Evolutionary conservation across 2,329 filamentous ascomycete species (phyloP).

Genomic region (Metarhizium rileyi): DNA sequence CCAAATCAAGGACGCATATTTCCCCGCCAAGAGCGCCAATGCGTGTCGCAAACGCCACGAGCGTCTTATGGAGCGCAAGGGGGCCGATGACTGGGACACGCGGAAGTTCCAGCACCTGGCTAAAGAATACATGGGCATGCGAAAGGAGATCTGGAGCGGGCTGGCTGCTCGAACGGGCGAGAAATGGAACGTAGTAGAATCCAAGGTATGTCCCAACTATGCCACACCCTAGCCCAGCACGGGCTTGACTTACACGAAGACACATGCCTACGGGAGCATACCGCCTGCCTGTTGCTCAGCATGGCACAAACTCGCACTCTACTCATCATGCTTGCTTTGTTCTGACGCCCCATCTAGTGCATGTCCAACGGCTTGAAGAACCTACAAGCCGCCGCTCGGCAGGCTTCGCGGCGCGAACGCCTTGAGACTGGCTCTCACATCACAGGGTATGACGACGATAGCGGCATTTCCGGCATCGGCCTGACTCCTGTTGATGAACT

Average conservation of each 20-base stretch:
- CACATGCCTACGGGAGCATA: too few species aligned
- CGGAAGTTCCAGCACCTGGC: conserved; percentile 66
- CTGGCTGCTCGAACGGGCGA: conserved; percentile 69
- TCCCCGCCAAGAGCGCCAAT: conserved; percentile 68
- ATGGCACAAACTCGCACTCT: not conserved
- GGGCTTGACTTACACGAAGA: too few species aligned
- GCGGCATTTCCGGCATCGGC: conserved; percentile 54
- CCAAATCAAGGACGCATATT: conserved; percentile 67
- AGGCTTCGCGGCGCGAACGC: conserved; percentile 55
- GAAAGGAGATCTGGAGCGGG: conserved; percentile 72
- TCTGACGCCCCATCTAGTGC: conserved; percentile 42
- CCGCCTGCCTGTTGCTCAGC: not conserved
- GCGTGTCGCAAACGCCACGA: conserved; percentile 87
- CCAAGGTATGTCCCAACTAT: conserved; percentile 39
- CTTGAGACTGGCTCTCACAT: conserved; percentile 33
- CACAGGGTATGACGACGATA: conserved; percentile 56
- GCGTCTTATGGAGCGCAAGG: conserved; percentile 66
- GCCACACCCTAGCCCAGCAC: too few species aligned
- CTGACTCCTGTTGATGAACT: conserved; percentile 50
- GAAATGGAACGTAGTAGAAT: conserved; percentile 64
- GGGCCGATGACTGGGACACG: conserved; percentile 69
- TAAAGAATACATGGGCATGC: conserved; percentile 67
- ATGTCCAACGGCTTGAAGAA: conserved; percentile 80
- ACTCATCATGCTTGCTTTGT: not conserved
- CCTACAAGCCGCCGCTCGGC: conserved; percentile 59